Base-by-base conservation (phyloP, 106 monocot genomes). In the Acanthochlamys bracteata region DNA sequence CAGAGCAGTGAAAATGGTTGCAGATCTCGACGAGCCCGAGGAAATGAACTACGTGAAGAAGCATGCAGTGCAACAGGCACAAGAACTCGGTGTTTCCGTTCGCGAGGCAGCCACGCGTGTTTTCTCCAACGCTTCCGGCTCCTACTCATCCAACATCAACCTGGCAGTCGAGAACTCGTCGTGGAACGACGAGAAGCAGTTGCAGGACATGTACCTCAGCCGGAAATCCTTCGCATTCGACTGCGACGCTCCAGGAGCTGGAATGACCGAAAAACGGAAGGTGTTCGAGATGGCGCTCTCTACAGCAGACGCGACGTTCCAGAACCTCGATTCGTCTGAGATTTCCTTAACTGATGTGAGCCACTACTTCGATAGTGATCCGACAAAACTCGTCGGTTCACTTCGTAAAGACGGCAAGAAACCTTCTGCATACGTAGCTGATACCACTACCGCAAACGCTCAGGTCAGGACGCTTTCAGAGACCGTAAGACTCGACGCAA, bases 341-440 rank as follows among this genome's bases (percentile, higher is more conserved):
- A 89, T 89, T 20, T 89, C 89, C 0, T 63, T 89, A 10, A 89
- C 89, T 11, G 89, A 89, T 51, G 89, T 89, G 26, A 89, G 89
- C 81, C 89, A 89, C 71, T 89, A 89, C 76, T 89, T 89, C 70
- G 89, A 89, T 66, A 84, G 84, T 1, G 89, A 89, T 56, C 89
- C 89, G 11, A 89, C 89, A 3, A 89, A 89, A 20, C 81, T 89
- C 53, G 89, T 89, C 60, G 75, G 72, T 22, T 62, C 75, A 10
- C 70, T 89, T 59, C 71, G 89, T 57, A 89, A 81, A 67, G 89
- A 89, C 62, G 81, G 79, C 25, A 68, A 67, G 76, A 81, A 78
- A 46, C 89, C 89, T 10, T 69, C 78, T 24, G 65, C 89, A 13
- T 89, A 84, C 70, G 61, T 89, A 26, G 84, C 89, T 7, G 89